These are phyloP conservation scores for Xanthoconium purpureum DNA, from an alignment of 768 basidiomycete species.

Conservation along the genomic window DNA sequence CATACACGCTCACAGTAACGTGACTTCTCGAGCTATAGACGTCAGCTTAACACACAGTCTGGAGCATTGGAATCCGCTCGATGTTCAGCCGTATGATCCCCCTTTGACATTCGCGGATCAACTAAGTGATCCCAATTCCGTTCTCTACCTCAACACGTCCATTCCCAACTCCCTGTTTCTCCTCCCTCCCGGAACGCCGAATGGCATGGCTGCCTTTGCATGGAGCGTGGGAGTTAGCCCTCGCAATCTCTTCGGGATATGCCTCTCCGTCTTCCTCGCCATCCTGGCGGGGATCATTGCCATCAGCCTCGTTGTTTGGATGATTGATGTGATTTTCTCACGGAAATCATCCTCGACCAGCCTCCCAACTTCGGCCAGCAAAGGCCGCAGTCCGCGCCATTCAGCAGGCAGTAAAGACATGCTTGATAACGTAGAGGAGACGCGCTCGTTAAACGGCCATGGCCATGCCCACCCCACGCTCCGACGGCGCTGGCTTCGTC, in stretches of 20 bases:
- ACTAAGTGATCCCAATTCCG: constrained; percentile 63
- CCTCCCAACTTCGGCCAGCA: constrained; percentile 20
- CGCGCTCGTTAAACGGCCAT: constrained; percentile 28
- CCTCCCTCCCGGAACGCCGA: constrained; percentile 54
- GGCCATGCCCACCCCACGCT: constrained; percentile 21
- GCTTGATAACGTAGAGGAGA: constrained; percentile 38
- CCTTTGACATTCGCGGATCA: constrained; percentile 73
- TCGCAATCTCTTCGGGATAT: constrained; percentile 77
- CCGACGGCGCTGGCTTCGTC: constrained; percentile 38
- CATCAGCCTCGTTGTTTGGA: constrained; percentile 70
- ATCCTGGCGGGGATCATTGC: constrained; percentile 71
- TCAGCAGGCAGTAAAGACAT: constrained; percentile 51
- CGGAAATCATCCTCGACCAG: constrained; percentile 17
- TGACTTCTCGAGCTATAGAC: constrained; percentile 44
- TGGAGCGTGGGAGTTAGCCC: constrained; percentile 80
- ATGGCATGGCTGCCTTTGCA: constrained; percentile 81
- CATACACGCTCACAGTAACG: constrained; percentile 6
- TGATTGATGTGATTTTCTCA: constrained; percentile 55
- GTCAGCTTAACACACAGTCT: constrained; percentile 61
- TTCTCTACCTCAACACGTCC: constrained; percentile 69
- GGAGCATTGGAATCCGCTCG: constrained; percentile 66
- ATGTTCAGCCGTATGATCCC: constrained; percentile 55
- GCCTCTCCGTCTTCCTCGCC: constrained; percentile 77
- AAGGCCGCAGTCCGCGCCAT: constrained; percentile 39
- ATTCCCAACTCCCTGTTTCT: constrained; percentile 73